These are phyloP conservation scores for Nepenthes mirabilis DNA, from an alignment of 148 eudicot genomes.

Conservation along the genomic window DNA sequence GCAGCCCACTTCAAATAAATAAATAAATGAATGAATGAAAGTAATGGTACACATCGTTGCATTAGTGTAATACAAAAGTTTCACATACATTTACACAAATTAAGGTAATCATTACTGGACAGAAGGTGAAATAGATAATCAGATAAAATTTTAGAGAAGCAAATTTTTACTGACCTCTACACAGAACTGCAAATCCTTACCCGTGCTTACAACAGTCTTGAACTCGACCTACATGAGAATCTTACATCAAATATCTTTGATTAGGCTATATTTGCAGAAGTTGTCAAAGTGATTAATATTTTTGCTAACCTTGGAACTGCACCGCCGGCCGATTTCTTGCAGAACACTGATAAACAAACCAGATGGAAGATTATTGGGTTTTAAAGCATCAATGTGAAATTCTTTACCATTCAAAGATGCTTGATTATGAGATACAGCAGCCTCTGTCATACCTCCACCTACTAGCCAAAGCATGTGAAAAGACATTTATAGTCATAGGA, in stretches of 20 bases:
- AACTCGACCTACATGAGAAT: slow-evolving; percentile 67
- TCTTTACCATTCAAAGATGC: slow-evolving; percentile 28
- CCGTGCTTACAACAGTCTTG: slow-evolving; percentile 57
- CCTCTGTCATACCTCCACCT: slow-evolving; percentile 17
- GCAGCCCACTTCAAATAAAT: neutral
- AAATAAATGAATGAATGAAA: neutral
- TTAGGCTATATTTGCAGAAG: neutral
- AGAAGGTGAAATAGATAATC: no score
- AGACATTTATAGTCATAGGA: no score
- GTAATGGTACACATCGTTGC: neutral
- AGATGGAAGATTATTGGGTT: slow-evolving; percentile 30
- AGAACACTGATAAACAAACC: slow-evolving; percentile 69
- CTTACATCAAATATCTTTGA: neutral
- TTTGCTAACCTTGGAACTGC: slow-evolving; percentile 67
- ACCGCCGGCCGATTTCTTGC: slow-evolving; percentile 91
- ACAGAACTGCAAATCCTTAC: slow-evolving; percentile 76
- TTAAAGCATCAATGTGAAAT: slow-evolving; percentile 34
- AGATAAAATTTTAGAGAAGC: neutral
- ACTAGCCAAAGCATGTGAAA: neutral
- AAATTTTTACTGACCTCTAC: slow-evolving; percentile 53
- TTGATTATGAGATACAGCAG: slow-evolving; percentile 21
- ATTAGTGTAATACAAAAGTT: no score
- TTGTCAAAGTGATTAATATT: neutral
- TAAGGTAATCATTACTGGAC: no score
- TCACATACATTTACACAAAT: no score